Evolutionary conservation across 306 rosid genomes (phyloP).

Genomic region (Quercus engelmannii): DNA sequence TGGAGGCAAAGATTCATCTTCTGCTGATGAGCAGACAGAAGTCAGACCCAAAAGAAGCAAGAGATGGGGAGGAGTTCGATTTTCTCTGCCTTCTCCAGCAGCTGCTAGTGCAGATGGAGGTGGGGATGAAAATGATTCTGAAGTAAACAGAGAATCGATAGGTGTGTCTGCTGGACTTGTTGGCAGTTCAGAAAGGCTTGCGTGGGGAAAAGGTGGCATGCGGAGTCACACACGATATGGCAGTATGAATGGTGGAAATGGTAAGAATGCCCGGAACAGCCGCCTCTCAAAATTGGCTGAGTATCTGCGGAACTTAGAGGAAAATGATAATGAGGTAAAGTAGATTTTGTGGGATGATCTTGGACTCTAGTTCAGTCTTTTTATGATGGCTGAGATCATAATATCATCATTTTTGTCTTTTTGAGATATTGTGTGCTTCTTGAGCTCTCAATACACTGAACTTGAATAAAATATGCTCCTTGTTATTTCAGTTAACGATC

Average conservation of each 20-base stretch:
- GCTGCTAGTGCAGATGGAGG: constrained; percentile 44
- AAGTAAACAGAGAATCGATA: constrained; percentile 45
- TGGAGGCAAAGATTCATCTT: constrained; percentile 51
- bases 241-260: constrained; percentile 41
- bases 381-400: background rate
- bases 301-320: constrained; percentile 40
- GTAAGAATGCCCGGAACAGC: constrained; percentile 44
- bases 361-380: background rate
- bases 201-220: constrained; percentile 73
- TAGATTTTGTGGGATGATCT: constrained; percentile 10
- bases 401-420: background rate
- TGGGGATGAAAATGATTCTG: constrained; percentile 51
- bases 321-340: constrained; percentile 48
- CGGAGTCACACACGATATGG: constrained; percentile 64
- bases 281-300: constrained; percentile 59
- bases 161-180: constrained; percentile 45
- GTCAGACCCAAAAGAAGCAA: constrained; percentile 41
- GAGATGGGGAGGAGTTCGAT: constrained; percentile 49
- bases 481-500: constrained; percentile 41
- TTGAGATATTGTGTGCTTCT: constrained; percentile 8
- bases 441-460: background rate
- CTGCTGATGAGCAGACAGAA: constrained; percentile 59
- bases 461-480: constrained; percentile 8
- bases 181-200: constrained; percentile 57
- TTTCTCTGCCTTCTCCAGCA: constrained; percentile 47